Base-by-base conservation (phyloP, 495 filamentous ascomycete species). In the Pyrenula aspistea region DNA sequence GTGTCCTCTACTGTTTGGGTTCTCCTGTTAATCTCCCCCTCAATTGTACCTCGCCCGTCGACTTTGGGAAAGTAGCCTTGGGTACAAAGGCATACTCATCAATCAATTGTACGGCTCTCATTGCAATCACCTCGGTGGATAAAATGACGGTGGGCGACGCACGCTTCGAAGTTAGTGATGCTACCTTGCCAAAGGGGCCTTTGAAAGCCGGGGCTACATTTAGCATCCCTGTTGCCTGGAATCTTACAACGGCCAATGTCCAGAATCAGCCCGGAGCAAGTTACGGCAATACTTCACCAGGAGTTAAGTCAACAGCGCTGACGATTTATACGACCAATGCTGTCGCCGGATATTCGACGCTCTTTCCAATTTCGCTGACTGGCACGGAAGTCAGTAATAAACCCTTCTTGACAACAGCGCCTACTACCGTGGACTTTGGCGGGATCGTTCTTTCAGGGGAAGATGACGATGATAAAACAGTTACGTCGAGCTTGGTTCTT, bases 11-110 rank as follows among this genome's bases (percentile, higher is more conserved):
- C 54, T 70, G 65, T 24, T 65, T 72, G 56, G 73, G 71, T 1
- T 70, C 65, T 20, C 67, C 66, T 22, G 66, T 68, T 23, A 58
- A 65, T 51, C 53, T 71, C 20, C 68, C 68, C 56, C 60, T 63
- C 31, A 62, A 42, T 20, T 66, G 59, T 53, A 56, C 36, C 53
- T 62, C 56, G 53, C 65, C 57, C 56, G 64, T 73, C 24, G 56
- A 71, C 31, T 81, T 79, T 61, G 77, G 77, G 4, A 60, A 61
- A 11, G 63, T 75, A 10, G 51, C 67, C 2, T 61, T 76, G 20
- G 68, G 65, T 8, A 57, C 55, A 2, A 59, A 62, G 15, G 61
- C 56, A 11, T 66, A 62, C 1, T 22, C 57, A 25, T 65, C 58
- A 12, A 57, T 74, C 21, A 68, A 59, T 22, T 76, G 73, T 59